Conservation (phyloP, 176 grass and related monocot species). For the Hyparrhenia diplandra region DNA sequence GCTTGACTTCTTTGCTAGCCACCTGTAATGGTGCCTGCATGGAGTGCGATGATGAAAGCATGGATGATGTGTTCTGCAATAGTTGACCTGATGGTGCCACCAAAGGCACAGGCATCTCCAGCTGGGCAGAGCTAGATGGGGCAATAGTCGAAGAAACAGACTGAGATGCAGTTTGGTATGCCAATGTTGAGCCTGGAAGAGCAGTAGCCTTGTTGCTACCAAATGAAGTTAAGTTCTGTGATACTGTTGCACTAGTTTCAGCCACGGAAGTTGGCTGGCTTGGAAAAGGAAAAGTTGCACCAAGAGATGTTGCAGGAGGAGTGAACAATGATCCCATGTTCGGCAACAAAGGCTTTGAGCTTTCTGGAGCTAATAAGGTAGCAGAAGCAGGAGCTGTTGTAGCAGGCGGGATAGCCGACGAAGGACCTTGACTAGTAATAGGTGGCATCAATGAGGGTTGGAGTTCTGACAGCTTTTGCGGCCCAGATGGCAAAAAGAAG, state of each 20-base stretch:
- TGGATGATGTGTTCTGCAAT: conserved; percentile 50
- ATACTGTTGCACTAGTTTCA: conserved; percentile 31
- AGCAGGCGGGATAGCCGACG: conserved; percentile 29
- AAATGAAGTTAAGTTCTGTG: conserved; percentile 37
- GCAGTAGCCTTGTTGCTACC: conserved; percentile 32
- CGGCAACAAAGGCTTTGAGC: conserved; percentile 33
- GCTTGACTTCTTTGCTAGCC: conserved; percentile 36
- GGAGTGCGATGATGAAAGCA: conserved; percentile 48
- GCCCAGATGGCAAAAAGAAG: conserved; percentile 50
- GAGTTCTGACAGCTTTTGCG: conserved; percentile 49
- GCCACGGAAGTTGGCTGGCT: conserved; percentile 40
- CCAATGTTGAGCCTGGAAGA: conserved; percentile 32
- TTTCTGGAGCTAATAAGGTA: conserved; percentile 48
- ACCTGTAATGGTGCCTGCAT: conserved; percentile 47
- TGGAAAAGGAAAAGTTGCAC: conserved; percentile 38
- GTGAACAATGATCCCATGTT: conserved; percentile 44
- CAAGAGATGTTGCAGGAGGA: conserved; percentile 38
- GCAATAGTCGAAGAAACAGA: conserved; percentile 29
- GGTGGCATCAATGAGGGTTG: conserved; percentile 47
- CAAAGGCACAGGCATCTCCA: conserved; percentile 44
- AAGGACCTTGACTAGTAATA: conserved; percentile 38
- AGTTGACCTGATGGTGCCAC: conserved; percentile 52
- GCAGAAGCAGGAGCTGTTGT: conserved; percentile 38
- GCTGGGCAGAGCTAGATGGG: conserved; percentile 41
- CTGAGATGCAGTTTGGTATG: conserved; percentile 51